Base-by-base conservation (phyloP, 768 basidiomycete genomes). In the Auricularia cornea region DNA sequence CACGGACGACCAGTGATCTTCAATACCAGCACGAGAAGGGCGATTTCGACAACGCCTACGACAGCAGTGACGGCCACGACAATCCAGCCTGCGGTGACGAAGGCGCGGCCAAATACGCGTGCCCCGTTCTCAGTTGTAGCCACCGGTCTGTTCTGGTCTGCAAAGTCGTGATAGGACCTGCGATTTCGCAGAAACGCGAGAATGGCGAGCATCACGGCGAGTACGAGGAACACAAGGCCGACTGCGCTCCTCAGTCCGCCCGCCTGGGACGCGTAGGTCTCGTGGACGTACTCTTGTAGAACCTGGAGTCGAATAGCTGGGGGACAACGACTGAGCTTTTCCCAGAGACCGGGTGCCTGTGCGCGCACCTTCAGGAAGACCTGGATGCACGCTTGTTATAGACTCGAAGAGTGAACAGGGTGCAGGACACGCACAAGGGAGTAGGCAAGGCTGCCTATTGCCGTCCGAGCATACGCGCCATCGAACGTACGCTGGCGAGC, bases 401-500 rank as follows among this genome's bases (percentile, higher is more conserved):
- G 14, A 30, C 6, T 28, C 30, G 4, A 2, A 10, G 16, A 11
- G 12, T 16, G 11, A 8, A 8, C 8, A 52, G 12, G 51, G 20
- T n/a, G 44, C 23, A 6, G 6, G 20, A 31, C 18, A 57, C 54
- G 23, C 0, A 89, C 81, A 61, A 92, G 72, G 1, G 88, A 81
- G 69, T 89, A 91, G 0, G 89, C 87, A 2, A 94, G 78, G 63
- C 84, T 84, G 16, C 84, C 84, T 10, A 94, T 77, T 0, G 90
- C 90, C 0, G 86, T 88, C 30, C 91, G 84, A 41, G 80, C 81
- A 73, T 93, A 93, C 16, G 91, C 89, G 18, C 90, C 91, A 60
- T 92, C 83, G 70, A 92, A 92, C 0, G 92, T 94, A 48, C 92
- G 80, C 67, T 90, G 85, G 31, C 90, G 80, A 1, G 92, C 92